Base-by-base conservation (phyloP, 805 yeast genomes). In the Cyberlindnera euphorbiae region DNA sequence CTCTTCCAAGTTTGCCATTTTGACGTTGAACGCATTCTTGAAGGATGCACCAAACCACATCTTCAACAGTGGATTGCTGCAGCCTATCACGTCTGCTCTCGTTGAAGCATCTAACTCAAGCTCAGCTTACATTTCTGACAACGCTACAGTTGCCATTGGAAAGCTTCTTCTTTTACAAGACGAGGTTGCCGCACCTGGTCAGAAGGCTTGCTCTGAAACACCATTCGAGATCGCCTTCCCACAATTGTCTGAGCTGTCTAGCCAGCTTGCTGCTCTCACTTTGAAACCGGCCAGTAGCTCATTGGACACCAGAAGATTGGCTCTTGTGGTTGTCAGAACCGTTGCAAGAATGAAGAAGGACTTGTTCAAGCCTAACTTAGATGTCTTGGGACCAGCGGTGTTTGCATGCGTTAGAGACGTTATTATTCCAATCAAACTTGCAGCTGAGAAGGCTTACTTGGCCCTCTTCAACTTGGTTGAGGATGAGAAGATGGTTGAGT, bases 381-480 rank as follows among this genome's bases (percentile, higher is more conserved):
- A 78, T 46, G 43, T 60, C 0, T 50, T 90, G 34, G 85, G 73
- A 4, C 86, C 93, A 11, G 67, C 85, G 10, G 79, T 88, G 2
- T 90, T 90, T 57, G 65, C 81, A 0, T 80, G 93, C 56, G 81
- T 90, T 27, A 71, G 98, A 46, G 96, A 89, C 53, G 71, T 79
- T n/a, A 68, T 85, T 32, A 86, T 90, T 52, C 97, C 98, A 5
- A 80, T 90, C 48, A 89, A 88, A 53, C 69, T 90, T 44, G 96
- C 97, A 1, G 96, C 96, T 7, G 98, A 90, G 58, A 86, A 86
- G 64, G 88, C 94, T 1, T 88, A 73, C 58, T 57, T 89, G 46
- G 76, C 85, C 2, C 55, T 87, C 13, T 82, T 88, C 60, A 67
- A 73, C 32, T 64, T 90, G 49, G 80, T 84, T 22, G 85, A 81